These are phyloP conservation scores for Lupinus albus DNA, from an alignment of 306 rosid genomes.

Conservation along the genomic window DNA sequence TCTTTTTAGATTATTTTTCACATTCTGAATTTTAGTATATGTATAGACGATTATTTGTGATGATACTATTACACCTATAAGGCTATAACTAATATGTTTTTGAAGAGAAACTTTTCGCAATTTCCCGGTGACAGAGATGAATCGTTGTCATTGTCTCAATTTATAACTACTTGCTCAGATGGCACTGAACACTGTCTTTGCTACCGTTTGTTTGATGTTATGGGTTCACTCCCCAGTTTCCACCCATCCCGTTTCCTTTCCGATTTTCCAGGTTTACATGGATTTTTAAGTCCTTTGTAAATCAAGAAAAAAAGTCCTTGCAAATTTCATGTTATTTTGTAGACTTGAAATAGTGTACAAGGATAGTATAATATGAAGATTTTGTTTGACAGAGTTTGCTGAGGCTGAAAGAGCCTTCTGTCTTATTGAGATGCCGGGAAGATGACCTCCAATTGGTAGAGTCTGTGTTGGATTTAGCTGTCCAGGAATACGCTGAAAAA, in stretches of 20 bases:
- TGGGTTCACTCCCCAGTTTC: background rate
- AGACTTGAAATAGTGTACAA: constrained; percentile 16
- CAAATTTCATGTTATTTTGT: constrained; percentile 10
- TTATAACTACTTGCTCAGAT: constrained; percentile 11
- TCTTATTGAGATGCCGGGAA: constrained; percentile 84
- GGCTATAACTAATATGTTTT: constrained; percentile 2
- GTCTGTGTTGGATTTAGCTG: constrained; percentile 73
- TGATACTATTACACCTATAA: background rate
- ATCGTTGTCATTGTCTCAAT: constrained; percentile 10
- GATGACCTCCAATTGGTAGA: constrained; percentile 72
- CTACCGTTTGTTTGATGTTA: constrained; percentile 15
- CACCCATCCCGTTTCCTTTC: background rate
- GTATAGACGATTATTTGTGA: background rate
- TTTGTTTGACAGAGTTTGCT: constrained; percentile 72
- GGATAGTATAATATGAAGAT: constrained; percentile 20
- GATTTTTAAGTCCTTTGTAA: constrained; percentile 19
- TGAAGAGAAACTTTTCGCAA: constrained; percentile 9
- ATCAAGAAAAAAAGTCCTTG: background rate
- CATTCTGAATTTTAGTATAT: background rate
- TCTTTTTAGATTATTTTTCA: background rate
- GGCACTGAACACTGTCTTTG: background rate
- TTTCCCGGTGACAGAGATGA: constrained; percentile 16
- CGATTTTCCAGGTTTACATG: background rate
- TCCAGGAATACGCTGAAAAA: constrained; percentile 77
- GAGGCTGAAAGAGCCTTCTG: constrained; percentile 94